Conservation (phyloP, 73 alveolate species). For the Paramecium tetraurelia region DNA sequence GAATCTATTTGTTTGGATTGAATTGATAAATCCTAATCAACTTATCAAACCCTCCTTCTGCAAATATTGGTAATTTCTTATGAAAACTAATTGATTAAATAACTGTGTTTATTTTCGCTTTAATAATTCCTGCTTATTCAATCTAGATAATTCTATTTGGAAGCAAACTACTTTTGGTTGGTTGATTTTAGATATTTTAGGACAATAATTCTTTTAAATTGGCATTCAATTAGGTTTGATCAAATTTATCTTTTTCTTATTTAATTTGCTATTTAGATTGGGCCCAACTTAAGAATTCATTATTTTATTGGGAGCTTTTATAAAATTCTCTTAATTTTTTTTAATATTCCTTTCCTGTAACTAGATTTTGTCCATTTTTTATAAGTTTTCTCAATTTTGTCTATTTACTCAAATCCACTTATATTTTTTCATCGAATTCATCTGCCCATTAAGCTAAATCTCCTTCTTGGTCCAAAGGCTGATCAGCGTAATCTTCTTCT, state of each 20-base stretch:
- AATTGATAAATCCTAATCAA: neutral
- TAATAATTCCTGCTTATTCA: constrained; percentile 43
- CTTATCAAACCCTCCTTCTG: constrained; percentile 39
- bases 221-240: neutral
- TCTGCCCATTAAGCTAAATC: constrained; percentile 30
- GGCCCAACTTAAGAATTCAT: constrained; percentile 53
- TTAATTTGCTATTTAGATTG: neutral
- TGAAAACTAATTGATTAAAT: constrained; percentile 10
- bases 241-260: neutral
- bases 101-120: neutral
- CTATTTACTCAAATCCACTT: constrained; percentile 39
- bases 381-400: constrained; percentile 59
- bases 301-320: neutral
- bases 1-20: constrained; percentile 5
- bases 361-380: constrained; percentile 43
- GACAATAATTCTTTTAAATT: constrained; percentile 32
- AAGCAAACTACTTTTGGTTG: neutral
- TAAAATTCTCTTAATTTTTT: constrained; percentile 45
- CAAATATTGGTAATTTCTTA: constrained; percentile 26
- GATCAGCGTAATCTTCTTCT: neutral
- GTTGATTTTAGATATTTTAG: neutral
- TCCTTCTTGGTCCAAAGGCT: neutral
- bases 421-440: constrained; percentile 48
- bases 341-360: constrained; percentile 52
- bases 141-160: constrained; percentile 11